Evolutionary conservation across 2,329 filamentous ascomycete genomes (phyloP).

Genomic region (Colletotrichum phormii): DNA sequence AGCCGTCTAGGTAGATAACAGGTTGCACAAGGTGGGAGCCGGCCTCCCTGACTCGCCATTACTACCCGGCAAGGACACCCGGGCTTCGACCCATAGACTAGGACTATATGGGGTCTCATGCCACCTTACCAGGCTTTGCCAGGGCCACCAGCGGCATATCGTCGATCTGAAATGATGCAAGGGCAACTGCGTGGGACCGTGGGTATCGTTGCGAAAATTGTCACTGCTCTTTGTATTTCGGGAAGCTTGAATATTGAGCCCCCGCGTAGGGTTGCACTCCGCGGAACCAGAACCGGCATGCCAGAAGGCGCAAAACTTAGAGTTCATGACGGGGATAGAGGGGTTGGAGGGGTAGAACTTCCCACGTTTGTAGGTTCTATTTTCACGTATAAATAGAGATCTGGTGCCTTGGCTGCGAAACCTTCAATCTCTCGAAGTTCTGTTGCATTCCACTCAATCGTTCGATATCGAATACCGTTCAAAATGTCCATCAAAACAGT

Average conservation of each 20-base stretch:
- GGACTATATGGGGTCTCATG: not conserved
- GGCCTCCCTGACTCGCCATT: not conserved
- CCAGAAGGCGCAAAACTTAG: not conserved
- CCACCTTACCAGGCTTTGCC: not conserved
- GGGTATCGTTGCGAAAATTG: not conserved
- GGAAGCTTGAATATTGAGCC: not conserved
- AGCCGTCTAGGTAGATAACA: not conserved
- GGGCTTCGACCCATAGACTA: not conserved
- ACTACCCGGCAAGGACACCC: not conserved
- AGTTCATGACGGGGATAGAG: not conserved
- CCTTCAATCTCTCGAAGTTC: not conserved
- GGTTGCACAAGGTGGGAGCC: not conserved
- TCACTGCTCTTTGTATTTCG: not conserved
- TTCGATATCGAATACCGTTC: not conserved
- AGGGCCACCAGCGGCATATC: not conserved
- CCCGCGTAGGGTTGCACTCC: conserved; percentile 8
- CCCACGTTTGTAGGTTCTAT: not conserved
- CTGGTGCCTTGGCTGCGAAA: not conserved
- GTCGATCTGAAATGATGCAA: not conserved
- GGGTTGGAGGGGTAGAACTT: not conserved
- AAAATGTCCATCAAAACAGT: conserved; percentile 31
- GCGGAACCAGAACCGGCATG: not conserved
- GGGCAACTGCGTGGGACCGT: not conserved
- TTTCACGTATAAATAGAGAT: not conserved
- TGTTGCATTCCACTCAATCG: not conserved